Conservation (phyloP, 768 basidiomycete species). For the Gloeopeniophorella convolvens region DNA sequence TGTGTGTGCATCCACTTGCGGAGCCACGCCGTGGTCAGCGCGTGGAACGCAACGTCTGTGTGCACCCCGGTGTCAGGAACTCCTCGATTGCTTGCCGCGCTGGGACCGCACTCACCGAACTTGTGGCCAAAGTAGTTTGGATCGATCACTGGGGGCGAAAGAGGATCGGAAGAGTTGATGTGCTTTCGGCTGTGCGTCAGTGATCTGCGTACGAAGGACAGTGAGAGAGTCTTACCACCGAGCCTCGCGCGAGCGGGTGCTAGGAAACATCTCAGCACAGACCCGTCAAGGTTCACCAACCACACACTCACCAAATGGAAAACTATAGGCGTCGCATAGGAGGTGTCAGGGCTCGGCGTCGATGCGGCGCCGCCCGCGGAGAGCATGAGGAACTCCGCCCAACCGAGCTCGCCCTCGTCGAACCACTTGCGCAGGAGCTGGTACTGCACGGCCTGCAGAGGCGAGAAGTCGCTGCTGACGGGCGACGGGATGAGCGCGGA, state of each 20-base stretch:
- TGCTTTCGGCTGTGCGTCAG: conserved; percentile 12
- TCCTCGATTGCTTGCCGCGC: neutral
- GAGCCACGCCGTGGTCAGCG: conserved; percentile 21
- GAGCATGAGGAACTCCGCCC: conserved; percentile 18
- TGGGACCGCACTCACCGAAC: conserved; percentile 10
- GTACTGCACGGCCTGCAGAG: conserved; percentile 17
- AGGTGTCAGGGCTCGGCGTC: conserved; percentile 6
- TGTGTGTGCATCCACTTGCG: conserved; percentile 19
- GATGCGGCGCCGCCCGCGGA: conserved; percentile 13
- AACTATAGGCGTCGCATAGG: conserved; percentile 19
- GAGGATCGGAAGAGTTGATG: conserved; percentile 30
- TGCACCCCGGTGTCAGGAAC: conserved; percentile 5
- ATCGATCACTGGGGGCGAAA: conserved; percentile 35
- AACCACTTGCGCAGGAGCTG: conserved; percentile 14
- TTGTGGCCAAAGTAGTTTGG: conserved; percentile 33
- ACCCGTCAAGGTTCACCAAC: too few relatives aligned
- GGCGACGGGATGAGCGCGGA: conserved; percentile 13
- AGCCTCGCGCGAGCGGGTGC: conserved; percentile 17
- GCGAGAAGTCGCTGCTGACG: conserved; percentile 5
- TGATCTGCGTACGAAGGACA: too few relatives aligned
- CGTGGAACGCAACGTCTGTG: conserved; percentile 30
- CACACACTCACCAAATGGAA: conserved; percentile 16
- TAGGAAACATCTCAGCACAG: neutral
- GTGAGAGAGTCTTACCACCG: conserved; percentile 6
- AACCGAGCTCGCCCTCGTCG: conserved; percentile 16